Conservation (phyloP, 306 rosid genomes). For the Rubus idaeus region DNA sequence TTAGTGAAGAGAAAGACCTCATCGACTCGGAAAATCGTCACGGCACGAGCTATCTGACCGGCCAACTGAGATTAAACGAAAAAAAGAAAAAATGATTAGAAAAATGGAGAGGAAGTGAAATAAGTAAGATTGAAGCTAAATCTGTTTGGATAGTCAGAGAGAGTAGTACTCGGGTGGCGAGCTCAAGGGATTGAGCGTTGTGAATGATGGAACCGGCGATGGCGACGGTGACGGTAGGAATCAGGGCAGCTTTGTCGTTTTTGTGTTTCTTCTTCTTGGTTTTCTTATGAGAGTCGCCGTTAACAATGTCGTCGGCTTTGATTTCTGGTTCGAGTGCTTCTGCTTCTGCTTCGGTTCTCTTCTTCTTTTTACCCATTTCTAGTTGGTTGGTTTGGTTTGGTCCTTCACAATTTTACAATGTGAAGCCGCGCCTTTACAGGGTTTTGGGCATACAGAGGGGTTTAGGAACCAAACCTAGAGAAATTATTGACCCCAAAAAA, state of each 20-base stretch:
- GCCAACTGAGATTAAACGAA: slow-evolving; percentile 57
- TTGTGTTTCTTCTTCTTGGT: slow-evolving; percentile 35
- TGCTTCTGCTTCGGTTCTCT: slow-evolving; percentile 31
- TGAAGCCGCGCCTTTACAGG: not conserved
- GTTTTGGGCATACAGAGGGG: not conserved
- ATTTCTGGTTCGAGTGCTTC: slow-evolving; percentile 13
- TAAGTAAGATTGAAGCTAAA: too few species aligned
- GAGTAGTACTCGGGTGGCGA: slow-evolving; percentile 72
- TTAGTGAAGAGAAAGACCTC: slow-evolving; percentile 49
- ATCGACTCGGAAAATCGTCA: slow-evolving; percentile 85
- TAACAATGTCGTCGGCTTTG: slow-evolving; percentile 12
- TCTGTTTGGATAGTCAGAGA: not conserved
- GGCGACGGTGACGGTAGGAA: slow-evolving; percentile 74
- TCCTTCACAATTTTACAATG: not conserved
- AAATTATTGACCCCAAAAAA: too few species aligned
- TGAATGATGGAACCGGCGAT: slow-evolving; percentile 88
- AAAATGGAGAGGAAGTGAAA: not conserved
- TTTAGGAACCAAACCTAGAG: not conserved
- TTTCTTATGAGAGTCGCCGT: slow-evolving; percentile 36
- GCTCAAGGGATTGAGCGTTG: slow-evolving; percentile 83
- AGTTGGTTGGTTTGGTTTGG: not conserved
- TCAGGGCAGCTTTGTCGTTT: slow-evolving; percentile 27
- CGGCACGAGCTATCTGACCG: slow-evolving; percentile 96
- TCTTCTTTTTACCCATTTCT: slow-evolving; percentile 79
- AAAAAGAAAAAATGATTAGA: not conserved